phyloP scores from a whole-genome alignment of 2,329 filamentous ascomycete genomes.

The Xylogone sp. region DNA sequence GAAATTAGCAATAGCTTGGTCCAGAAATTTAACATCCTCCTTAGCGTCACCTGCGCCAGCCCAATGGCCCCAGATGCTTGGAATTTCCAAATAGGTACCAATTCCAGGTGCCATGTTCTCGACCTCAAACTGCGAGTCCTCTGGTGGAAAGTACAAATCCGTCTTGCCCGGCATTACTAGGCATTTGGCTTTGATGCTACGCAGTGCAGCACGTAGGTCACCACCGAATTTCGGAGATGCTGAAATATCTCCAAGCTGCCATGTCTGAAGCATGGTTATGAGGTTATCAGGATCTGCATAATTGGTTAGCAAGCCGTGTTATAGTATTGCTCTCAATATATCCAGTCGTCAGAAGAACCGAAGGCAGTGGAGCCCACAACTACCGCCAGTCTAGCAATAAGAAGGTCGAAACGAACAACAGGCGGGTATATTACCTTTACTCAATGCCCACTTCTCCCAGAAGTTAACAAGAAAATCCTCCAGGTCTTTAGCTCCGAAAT shows the following conservation, averaged over 20 bases:
- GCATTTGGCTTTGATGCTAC: conserved; percentile 66
- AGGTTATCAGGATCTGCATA: conserved; percentile 66
- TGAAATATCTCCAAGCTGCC: conserved; percentile 72
- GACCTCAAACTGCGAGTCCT: conserved; percentile 75
- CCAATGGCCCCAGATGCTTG: conserved; percentile 65
- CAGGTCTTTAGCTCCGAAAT: conserved; percentile 61
- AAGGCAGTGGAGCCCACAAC: too few species aligned
- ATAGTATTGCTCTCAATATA: not conserved
- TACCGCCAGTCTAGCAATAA: too few species aligned
- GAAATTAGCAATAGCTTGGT: conserved; percentile 34
- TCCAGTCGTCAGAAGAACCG: too few species aligned
- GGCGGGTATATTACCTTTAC: conserved; percentile 57
- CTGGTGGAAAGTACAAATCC: conserved; percentile 78
- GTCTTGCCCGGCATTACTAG: conserved; percentile 69
- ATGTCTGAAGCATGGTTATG: conserved; percentile 71
- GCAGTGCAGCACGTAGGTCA: conserved; percentile 62
- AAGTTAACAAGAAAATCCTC: conserved; percentile 73
- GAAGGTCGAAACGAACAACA: too few species aligned
- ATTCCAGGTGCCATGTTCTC: conserved; percentile 55
- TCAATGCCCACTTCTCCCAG: conserved; percentile 72
- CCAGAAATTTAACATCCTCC: conserved; percentile 70
- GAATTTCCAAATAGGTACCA: conserved; percentile 50
- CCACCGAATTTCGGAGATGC: conserved; percentile 65
- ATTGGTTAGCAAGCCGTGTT: not conserved
- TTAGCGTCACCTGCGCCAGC: conserved; percentile 68